A percentile compares a stretch with the other conserved stretches of the same genome.
These are phyloP conservation scores for Candida tunisiensis DNA, from an alignment of 1,139 yeast genomes.

Conservation along the genomic window DNA sequence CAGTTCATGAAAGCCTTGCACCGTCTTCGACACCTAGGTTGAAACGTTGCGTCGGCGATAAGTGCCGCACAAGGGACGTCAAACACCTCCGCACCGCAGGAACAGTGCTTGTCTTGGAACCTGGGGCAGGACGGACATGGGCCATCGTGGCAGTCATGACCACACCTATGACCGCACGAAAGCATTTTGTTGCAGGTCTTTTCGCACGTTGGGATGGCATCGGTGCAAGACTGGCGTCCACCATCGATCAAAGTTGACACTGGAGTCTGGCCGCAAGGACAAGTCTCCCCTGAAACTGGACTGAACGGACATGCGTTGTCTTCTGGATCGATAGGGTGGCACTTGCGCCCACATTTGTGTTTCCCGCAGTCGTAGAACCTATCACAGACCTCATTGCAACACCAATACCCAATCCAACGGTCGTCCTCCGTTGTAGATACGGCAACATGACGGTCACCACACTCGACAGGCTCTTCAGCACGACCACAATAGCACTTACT, in stretches of 20 bases:
- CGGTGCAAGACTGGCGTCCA: slow-evolving; percentile 43
- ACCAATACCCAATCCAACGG: slow-evolving; percentile 45
- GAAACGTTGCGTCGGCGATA: too few relatives aligned
- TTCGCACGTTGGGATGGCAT: slow-evolving; percentile 63
- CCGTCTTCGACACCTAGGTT: too few relatives aligned
- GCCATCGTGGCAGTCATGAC: slow-evolving; percentile 59
- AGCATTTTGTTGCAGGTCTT: slow-evolving; percentile 43
- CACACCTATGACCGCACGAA: slow-evolving; percentile 59
- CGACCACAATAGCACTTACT: slow-evolving; percentile 67
- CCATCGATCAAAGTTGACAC: slow-evolving; percentile 23
- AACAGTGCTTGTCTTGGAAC: slow-evolving; percentile 28
- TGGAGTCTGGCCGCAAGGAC: slow-evolving; percentile 59
- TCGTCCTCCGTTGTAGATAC: slow-evolving; percentile 7
- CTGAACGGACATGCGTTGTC: slow-evolving; percentile 42
- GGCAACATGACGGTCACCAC: slow-evolving; percentile 27
- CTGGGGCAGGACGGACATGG: slow-evolving; percentile 48
- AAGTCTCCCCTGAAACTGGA: slow-evolving; percentile 40
- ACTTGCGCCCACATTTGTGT: slow-evolving; percentile 40
- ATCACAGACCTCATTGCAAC: slow-evolving; percentile 37
- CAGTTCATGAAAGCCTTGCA: too few relatives aligned
- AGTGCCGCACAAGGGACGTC: slow-evolving; percentile 40
- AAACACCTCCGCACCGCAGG: slow-evolving; percentile 33
- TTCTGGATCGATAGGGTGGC: slow-evolving; percentile 35
- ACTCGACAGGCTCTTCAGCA: slow-evolving; percentile 25
- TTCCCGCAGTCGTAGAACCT: slow-evolving; percentile 45